Evolutionary conservation across 2,329 filamentous ascomycete species (phyloP).

Genomic region (Aspergillus floridensis): DNA sequence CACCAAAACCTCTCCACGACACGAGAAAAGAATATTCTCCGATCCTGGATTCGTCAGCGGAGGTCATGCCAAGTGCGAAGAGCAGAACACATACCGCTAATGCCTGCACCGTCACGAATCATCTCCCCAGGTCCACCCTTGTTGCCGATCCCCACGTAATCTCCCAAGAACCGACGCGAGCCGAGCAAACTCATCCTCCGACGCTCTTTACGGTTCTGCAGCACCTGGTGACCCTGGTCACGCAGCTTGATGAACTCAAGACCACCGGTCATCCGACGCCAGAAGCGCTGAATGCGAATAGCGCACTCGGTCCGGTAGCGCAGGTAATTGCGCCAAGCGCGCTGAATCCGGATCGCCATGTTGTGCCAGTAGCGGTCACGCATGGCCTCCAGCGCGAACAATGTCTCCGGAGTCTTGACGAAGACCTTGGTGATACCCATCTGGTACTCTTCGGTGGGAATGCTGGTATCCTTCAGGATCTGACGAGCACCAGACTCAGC

Average conservation of each 20-base stretch:
- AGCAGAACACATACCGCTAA: conserved; percentile 58
- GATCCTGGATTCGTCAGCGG: conserved; percentile 29
- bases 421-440: conserved; percentile 97
- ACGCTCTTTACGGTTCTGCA: conserved; percentile 85
- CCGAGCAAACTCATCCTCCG: conserved; percentile 87
- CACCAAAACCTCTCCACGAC: conserved; percentile 82
- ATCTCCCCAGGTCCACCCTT: conserved; percentile 74
- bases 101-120: conserved; percentile 70
- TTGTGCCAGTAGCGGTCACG: conserved; percentile 98
- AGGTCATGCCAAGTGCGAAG: not conserved
- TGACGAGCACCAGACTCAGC: conserved; percentile 83
- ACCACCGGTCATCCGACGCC: conserved; percentile 88
- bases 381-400: conserved; percentile 97
- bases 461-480: conserved; percentile 94
- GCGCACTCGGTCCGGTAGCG: conserved; percentile 90
- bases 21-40: conserved; percentile 83
- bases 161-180: conserved; percentile 86
- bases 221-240: conserved; percentile 79
- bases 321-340: conserved; percentile 94
- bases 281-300: conserved; percentile 90
- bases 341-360: conserved; percentile 96
- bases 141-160: conserved; percentile 88
- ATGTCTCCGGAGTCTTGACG: conserved; percentile 94
- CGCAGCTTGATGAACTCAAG: conserved; percentile 84
- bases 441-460: conserved; percentile 92